Evolutionary conservation across 2,329 filamentous ascomycete genomes (phyloP).

Genomic region (Graphilbum ipis-grandicollis): DNA sequence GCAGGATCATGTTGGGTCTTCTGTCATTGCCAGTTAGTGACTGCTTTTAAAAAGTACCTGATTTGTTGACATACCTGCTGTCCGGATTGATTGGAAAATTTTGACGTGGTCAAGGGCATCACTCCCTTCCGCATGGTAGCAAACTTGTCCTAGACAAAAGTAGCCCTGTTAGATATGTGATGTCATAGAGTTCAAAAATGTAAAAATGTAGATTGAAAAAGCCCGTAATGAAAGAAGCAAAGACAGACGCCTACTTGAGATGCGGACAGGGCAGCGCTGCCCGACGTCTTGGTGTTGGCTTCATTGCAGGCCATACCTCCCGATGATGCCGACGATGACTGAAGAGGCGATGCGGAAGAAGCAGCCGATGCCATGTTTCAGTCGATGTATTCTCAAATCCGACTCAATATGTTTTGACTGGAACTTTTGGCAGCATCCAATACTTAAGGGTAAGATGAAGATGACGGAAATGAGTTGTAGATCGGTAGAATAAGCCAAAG

Average conservation of each 20-base stretch:
- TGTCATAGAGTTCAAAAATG: no score
- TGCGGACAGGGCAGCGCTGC: slow-evolving; percentile 16
- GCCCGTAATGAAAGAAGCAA: no score
- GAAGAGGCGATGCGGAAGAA: slow-evolving; percentile 23
- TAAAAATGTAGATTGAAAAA: no score
- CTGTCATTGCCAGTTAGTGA: slow-evolving; percentile 14
- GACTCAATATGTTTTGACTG: slow-evolving; percentile 10
- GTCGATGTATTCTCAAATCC: background rate
- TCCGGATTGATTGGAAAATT: slow-evolving; percentile 34
- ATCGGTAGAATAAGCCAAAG: slow-evolving; percentile 9
- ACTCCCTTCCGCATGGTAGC: slow-evolving; percentile 24
- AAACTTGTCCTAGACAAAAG: slow-evolving; percentile 3
- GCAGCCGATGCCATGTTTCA: slow-evolving; percentile 12
- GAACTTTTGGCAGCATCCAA: background rate
- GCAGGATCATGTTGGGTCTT: slow-evolving; percentile 27
- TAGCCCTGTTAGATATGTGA: background rate
- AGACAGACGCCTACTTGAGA: slow-evolving; percentile 17
- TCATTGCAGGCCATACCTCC: slow-evolving; percentile 18
- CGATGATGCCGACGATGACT: slow-evolving; percentile 17
- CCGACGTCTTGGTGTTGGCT: slow-evolving; percentile 18
- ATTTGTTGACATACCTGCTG: slow-evolving; percentile 26
- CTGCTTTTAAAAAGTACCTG: no score
- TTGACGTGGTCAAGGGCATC: slow-evolving; percentile 31
- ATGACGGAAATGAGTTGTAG: slow-evolving; percentile 9
- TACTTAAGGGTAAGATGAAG: slow-evolving; percentile 6